Evolutionary conservation across 1,284 basidiomycete genomes (phyloP), one percentile per base, ranked within the genome.

Genomic region (Paramarasmius palmivorus): DNA sequence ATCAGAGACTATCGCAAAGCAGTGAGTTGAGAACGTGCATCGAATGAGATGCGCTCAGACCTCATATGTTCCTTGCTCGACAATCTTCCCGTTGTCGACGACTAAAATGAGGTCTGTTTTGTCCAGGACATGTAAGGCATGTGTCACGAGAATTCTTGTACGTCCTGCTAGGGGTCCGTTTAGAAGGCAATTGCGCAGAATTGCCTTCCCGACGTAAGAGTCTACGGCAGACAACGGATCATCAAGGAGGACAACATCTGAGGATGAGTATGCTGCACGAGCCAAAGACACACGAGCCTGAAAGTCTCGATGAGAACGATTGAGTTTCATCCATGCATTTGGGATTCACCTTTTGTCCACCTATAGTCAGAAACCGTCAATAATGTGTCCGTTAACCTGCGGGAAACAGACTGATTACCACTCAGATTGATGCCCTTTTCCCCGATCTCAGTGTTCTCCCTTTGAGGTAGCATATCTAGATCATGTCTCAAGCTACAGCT

Each of bases 221-320:
- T 93, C 90, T 2, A 93, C 85, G 5, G 88, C 88, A 39, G 83
- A 85, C 22, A 90, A 73, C 3, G 84, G 82, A 61, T 89, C 86
- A 60, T 90, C 86, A 36, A 90, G 72, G n/a, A 89, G 71, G 26
- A 93, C 78, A 35, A 93, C 82, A 55, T 88, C 84, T 0, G 89
- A 81, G 0, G 80, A 73, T 0, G 89, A 90, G 65, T 93, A 95
- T 1, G 90, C 83, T 1, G 89, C 90, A 2, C 92, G 77, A 2
- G 92, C 92, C 8, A 95, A 73, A 4, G 86, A 90, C 12, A 95
- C 82, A 17, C 93, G 84, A 32, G 92, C 92, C 76, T 91, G 39
- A 42, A 23, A 46, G 20, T 40, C 7, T 38, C n/a, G 9, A 37
- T 29, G 23, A 22, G 17, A 36, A 40, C 34, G 15, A 55, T 23